Percentiles rank a stretch among this genome's conserved stretches.
These are phyloP conservation scores for Acanthamoeba lenticulata DNA, from an alignment of 208 protist species.

Conservation along the genomic window DNA sequence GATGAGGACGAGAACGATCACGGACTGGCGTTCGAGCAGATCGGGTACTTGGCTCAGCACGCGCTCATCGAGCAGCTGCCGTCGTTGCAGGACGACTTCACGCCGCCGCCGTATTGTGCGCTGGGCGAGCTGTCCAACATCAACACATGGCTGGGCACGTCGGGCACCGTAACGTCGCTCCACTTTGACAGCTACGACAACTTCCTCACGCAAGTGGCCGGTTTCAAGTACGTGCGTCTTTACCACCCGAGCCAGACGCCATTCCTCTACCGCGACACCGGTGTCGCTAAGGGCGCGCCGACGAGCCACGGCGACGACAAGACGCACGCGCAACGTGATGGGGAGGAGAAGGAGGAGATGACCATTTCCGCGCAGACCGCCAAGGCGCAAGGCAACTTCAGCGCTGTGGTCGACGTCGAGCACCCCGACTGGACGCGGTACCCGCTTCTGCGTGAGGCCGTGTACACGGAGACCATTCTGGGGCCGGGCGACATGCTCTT, in stretches of 20 bases:
- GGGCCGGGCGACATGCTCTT: constrained; percentile 74
- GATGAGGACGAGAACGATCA: not conserved
- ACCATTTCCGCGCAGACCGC: constrained; percentile 12
- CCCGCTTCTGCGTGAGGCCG: constrained; percentile 60
- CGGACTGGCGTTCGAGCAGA: not conserved
- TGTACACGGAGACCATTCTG: constrained; percentile 67
- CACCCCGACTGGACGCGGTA: constrained; percentile 22
- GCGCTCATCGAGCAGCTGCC: constrained; percentile 73
- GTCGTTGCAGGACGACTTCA: constrained; percentile 54
- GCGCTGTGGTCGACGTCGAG: constrained; percentile 48
- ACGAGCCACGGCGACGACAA: not conserved
- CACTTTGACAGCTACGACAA: constrained; percentile 78
- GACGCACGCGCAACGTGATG: not conserved
- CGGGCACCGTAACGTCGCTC: constrained; percentile 70
- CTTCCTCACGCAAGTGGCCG: constrained; percentile 71
- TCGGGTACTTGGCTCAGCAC: constrained; percentile 73
- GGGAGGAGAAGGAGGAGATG: not conserved
- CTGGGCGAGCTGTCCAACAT: constrained; percentile 37
- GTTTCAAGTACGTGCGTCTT: constrained; percentile 76
- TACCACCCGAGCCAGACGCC: constrained; percentile 52
- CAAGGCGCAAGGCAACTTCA: constrained; percentile 49
- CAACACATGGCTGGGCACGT: constrained; percentile 76
- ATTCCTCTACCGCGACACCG: constrained; percentile 61
- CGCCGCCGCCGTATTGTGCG: constrained; percentile 9
- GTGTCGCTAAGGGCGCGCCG: not conserved